Percentiles rank a stretch among this genome's conserved stretches.
Conservation (phyloP, 805 yeast genomes). For the Candida michaelii region DNA sequence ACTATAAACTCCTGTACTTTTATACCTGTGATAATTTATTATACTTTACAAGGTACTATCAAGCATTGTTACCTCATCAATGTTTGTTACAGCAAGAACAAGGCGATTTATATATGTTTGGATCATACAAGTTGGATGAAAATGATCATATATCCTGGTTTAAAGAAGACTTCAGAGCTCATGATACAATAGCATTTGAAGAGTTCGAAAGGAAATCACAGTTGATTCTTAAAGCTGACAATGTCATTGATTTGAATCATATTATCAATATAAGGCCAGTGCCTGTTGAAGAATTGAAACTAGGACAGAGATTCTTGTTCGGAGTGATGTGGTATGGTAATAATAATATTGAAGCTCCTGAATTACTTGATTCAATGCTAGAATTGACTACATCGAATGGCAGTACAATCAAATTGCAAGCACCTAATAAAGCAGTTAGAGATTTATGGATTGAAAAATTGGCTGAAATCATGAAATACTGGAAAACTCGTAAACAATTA, state of each 20-base stretch:
- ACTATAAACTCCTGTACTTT: slow-evolving; percentile 60
- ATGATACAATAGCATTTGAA: slow-evolving; percentile 61
- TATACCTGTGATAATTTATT: slow-evolving; percentile 62
- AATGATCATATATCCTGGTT: slow-evolving; percentile 66
- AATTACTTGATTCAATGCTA: slow-evolving; percentile 48
- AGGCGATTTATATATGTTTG: slow-evolving; percentile 37
- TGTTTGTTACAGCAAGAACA: slow-evolving; percentile 57
- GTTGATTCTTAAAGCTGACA: slow-evolving; percentile 56
- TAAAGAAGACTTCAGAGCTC: slow-evolving; percentile 32
- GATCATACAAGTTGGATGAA: slow-evolving; percentile 55
- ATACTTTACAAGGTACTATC: slow-evolving; percentile 52
- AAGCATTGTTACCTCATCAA: slow-evolving; percentile 62
- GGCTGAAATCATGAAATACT: slow-evolving; percentile 47
- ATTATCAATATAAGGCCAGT: slow-evolving; percentile 42
- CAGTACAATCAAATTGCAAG: slow-evolving; percentile 49
- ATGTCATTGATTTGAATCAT: slow-evolving; percentile 58
- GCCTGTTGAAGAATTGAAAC: slow-evolving; percentile 19
- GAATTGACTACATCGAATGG: slow-evolving; percentile 52
- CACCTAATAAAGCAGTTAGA: slow-evolving; percentile 48
- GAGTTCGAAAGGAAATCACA: slow-evolving; percentile 64
- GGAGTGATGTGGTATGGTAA: slow-evolving; percentile 33
- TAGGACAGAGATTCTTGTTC: slow-evolving; percentile 26
- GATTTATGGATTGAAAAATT: slow-evolving; percentile 69
- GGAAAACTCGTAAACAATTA: slow-evolving; percentile 50
- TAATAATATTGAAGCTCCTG: slow-evolving; percentile 24